These are phyloP conservation scores for Basipetospora chlamydospora DNA, from an alignment of 2,329 filamentous ascomycete species.

Conservation along the genomic window DNA sequence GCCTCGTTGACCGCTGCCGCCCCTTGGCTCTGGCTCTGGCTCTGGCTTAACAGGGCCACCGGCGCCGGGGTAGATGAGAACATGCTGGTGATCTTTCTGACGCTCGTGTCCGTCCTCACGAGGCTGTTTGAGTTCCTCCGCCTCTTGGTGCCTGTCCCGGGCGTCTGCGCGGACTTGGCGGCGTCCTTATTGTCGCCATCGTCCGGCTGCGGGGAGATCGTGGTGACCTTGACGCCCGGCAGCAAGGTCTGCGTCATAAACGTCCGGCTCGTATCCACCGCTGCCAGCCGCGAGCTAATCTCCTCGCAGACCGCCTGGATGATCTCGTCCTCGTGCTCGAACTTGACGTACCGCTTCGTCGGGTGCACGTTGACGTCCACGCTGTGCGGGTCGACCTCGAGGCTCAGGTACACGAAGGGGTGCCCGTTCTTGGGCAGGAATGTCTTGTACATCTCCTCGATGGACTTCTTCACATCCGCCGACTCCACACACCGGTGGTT, in stretches of 20 bases:
- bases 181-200: too few species aligned
- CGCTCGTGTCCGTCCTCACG: constrained; percentile 74
- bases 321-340: constrained; percentile 94
- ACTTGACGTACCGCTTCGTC: constrained; percentile 93
- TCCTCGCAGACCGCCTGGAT: constrained; percentile 71
- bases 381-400: constrained; percentile 81
- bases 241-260: constrained; percentile 90
- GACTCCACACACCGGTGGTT: constrained; percentile 94
- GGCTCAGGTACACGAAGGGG: constrained; percentile 81
- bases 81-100: constrained; percentile 96
- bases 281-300: constrained; percentile 63
- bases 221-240: constrained; percentile 38
- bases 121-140: constrained; percentile 53
- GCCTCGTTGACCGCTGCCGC: background rate
- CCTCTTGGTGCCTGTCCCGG: constrained; percentile 19
- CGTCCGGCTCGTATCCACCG: constrained; percentile 83
- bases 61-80: constrained; percentile 39
- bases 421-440: constrained; percentile 91
- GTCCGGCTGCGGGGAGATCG: constrained; percentile 10
- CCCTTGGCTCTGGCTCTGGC: constrained; percentile 14
- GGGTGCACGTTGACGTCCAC: constrained; percentile 98
- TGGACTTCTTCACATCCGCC: constrained; percentile 67
- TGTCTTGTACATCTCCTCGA: constrained; percentile 77
- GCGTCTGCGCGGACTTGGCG: constrained; percentile 16
- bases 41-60: too few species aligned